phyloP scores from a whole-genome alignment of 75 land plant genomes.

The Sequoia sempervirens region DNA sequence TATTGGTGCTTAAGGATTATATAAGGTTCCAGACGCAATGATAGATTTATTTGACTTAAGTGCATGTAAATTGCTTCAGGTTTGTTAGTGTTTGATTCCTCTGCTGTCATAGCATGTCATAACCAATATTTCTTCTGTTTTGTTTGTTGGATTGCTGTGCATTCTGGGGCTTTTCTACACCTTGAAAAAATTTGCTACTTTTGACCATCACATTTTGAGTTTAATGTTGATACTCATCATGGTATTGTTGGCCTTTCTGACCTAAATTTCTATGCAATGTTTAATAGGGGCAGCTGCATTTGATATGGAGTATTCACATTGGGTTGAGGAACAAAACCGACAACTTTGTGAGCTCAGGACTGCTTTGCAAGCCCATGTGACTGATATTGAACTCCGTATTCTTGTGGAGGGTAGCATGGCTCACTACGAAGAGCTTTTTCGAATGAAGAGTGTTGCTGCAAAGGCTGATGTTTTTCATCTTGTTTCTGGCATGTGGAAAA shows the following conservation, averaged over 20 bases:
- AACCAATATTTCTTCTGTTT: neutral
- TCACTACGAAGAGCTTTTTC: constrained; percentile 72
- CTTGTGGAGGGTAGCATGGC: constrained; percentile 67
- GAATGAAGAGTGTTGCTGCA: constrained; percentile 69
- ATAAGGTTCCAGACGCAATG: neutral
- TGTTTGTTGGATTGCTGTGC: neutral
- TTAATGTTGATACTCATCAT: neutral
- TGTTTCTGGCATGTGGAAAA: constrained; percentile 88
- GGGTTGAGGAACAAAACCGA: constrained; percentile 76
- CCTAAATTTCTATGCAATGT: constrained; percentile 3
- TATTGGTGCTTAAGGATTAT: no score
- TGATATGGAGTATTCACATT: constrained; percentile 69
- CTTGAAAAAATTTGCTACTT: neutral
- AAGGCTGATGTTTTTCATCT: constrained; percentile 85
- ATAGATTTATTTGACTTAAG: neutral
- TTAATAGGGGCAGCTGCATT: constrained; percentile 60
- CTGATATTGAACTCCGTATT: constrained; percentile 64
- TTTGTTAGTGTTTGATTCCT: neutral
- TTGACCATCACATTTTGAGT: neutral
- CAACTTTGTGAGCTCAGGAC: constrained; percentile 57
- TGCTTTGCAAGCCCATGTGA: constrained; percentile 55
- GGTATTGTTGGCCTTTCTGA: neutral
- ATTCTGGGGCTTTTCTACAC: neutral
- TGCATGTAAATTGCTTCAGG: neutral
- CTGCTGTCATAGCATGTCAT: neutral